These are phyloP conservation scores for Leptographium procerum DNA, from an alignment of 2,329 filamentous ascomycete species.

Conservation along the genomic window DNA sequence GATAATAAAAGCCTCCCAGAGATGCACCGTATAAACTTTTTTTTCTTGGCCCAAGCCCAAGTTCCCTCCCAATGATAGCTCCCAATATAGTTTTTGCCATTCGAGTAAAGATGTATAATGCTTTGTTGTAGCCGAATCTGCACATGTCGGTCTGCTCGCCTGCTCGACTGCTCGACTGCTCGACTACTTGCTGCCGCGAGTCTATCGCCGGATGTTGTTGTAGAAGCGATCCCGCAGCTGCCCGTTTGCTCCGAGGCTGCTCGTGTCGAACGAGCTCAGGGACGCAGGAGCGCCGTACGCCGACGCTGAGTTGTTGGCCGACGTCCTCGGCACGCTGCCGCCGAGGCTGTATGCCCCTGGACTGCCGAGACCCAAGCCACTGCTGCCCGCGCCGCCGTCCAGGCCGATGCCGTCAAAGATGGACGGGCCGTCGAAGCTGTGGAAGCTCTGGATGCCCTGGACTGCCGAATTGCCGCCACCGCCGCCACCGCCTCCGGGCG, in stretches of 20 bases:
- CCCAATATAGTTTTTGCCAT: background rate
- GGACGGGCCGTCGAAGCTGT: conserved; percentile 12
- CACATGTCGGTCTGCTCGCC: background rate
- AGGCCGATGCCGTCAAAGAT: conserved; percentile 19
- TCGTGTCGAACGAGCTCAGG: conserved; percentile 18
- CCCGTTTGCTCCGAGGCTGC: conserved; percentile 3
- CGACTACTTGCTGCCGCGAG: background rate
- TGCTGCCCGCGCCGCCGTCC: conserved; percentile 16
- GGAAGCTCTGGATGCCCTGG: conserved; percentile 14
- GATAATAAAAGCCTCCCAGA: background rate
- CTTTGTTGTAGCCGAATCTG: background rate
- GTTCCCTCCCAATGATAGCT: background rate
- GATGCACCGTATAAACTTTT: background rate
- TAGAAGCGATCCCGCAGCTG: conserved; percentile 13
- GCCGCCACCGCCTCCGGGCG: conserved; percentile 5
- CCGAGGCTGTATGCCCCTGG: conserved; percentile 15
- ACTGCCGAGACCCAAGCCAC: conserved; percentile 14
- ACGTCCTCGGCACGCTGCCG: conserved; percentile 15
- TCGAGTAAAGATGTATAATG: background rate
- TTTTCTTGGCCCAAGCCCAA: background rate
- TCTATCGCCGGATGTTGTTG: conserved; percentile 10
- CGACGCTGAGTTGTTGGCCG: conserved; percentile 12
- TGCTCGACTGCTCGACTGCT: background rate
- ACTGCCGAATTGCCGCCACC: conserved; percentile 2
- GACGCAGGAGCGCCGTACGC: conserved; percentile 7